phyloP scores from a whole-genome alignment of 1,139 yeast genomes.

The Kluyveromyces sp. region DNA sequence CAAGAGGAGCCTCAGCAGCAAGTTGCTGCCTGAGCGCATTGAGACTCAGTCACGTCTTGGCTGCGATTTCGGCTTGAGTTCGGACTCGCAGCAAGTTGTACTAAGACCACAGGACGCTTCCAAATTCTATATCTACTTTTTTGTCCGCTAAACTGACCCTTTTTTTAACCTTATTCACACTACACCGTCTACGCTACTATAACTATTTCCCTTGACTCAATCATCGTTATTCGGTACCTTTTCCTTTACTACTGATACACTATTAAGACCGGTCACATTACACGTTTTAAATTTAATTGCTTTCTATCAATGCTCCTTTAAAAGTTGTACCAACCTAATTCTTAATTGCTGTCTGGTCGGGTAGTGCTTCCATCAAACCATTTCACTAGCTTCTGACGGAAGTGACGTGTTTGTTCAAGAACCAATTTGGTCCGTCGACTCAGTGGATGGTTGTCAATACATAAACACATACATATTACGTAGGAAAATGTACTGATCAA shows the following conservation, averaged over 20 bases:
- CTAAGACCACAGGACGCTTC: too few relatives aligned
- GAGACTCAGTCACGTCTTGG: too few relatives aligned
- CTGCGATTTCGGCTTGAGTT: too few relatives aligned
- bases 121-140: too few relatives aligned
- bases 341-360: background rate
- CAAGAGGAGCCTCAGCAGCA: slow-evolving; percentile 11
- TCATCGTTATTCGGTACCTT: background rate
- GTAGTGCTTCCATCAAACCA: too few relatives aligned
- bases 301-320: background rate
- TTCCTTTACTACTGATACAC: background rate
- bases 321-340: background rate
- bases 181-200: background rate
- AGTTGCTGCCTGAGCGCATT: slow-evolving; percentile 7
- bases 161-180: too few relatives aligned
- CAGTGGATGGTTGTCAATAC: background rate
- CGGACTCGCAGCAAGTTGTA: too few relatives aligned
- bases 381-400: too few relatives aligned
- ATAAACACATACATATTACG: background rate
- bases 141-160: too few relatives aligned
- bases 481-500: background rate
- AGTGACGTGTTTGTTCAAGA: too few relatives aligned
- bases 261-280: background rate
- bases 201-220: background rate
- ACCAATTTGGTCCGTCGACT: too few relatives aligned
- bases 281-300: background rate